These are phyloP conservation scores for Hypoxylon intermedium DNA, from an alignment of 495 filamentous ascomycete species.

Conservation along the genomic window DNA sequence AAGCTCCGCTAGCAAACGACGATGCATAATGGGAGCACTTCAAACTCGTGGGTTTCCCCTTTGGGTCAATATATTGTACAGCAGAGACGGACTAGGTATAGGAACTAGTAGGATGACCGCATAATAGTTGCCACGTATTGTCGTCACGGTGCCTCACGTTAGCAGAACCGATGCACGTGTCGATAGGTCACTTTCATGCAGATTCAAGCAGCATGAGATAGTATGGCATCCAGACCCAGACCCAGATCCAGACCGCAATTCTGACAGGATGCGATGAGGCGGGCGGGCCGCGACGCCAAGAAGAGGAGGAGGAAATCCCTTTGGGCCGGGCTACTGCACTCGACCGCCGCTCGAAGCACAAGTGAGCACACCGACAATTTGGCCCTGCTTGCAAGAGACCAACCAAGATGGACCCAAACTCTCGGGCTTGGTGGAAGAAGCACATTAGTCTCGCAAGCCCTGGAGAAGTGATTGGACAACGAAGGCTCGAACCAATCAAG, in stretches of 20 bases:
- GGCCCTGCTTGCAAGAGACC: slow-evolving; percentile 10
- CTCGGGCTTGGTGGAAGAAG: slow-evolving; percentile 29
- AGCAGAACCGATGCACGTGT: slow-evolving; percentile 2
- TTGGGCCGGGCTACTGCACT: slow-evolving; percentile 24
- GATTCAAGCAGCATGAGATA: slow-evolving; percentile 14
- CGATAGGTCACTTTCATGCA: slow-evolving; percentile 16
- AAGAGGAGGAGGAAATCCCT: slow-evolving; percentile 16
- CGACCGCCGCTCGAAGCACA: slow-evolving; percentile 19
- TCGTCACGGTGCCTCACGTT: slow-evolving; percentile 10
- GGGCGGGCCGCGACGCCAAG: slow-evolving; percentile 33
- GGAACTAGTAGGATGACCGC: slow-evolving; percentile 33
- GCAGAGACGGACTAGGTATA: slow-evolving; percentile 8
- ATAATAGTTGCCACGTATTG: slow-evolving; percentile 35
- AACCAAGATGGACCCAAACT: slow-evolving; percentile 33
- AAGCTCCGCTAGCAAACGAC: slow-evolving; percentile 3
- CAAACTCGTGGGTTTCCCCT: not conserved
- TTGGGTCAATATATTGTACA: not conserved
- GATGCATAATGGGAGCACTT: not conserved
- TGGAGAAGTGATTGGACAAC: slow-evolving; percentile 11
- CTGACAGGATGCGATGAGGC: slow-evolving; percentile 34
- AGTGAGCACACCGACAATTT: slow-evolving; percentile 37
- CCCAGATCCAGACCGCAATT: slow-evolving; percentile 34
- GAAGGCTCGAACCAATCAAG: slow-evolving; percentile 28
- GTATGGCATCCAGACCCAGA: slow-evolving; percentile 25
- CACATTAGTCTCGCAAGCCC: not conserved